These are phyloP conservation scores for Kluyveromyces aestuarii DNA, from an alignment of 805 yeast genomes.

Conservation along the genomic window DNA sequence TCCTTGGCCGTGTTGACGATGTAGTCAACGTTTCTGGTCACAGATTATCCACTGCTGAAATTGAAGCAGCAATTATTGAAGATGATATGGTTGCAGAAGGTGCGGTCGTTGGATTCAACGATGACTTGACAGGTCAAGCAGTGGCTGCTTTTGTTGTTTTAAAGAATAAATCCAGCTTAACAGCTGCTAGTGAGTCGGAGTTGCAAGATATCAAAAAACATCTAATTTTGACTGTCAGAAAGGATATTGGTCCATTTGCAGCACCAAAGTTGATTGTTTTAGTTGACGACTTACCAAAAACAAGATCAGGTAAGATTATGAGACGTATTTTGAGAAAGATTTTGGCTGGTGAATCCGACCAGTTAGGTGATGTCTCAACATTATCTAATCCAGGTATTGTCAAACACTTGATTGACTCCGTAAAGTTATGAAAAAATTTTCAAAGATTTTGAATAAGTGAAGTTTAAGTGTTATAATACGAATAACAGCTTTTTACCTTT, in stretches of 20 bases:
- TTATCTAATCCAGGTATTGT: slow-evolving; percentile 71
- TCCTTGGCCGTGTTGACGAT: slow-evolving; percentile 79
- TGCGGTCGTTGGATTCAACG: slow-evolving; percentile 78
- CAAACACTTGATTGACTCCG: slow-evolving; percentile 50
- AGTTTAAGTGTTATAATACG: neutral
- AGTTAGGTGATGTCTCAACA: slow-evolving; percentile 71
- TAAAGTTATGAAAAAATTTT: slow-evolving; percentile 21
- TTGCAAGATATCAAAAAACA: slow-evolving; percentile 49
- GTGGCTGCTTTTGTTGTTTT: slow-evolving; percentile 75
- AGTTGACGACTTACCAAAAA: slow-evolving; percentile 74
- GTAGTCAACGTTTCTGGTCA: slow-evolving; percentile 85
- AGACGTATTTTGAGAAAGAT: slow-evolving; percentile 76
- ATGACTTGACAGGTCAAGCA: slow-evolving; percentile 81
- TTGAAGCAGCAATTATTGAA: slow-evolving; percentile 74
- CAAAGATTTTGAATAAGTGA: neutral
- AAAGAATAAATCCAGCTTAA: slow-evolving; percentile 38
- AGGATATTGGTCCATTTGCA: slow-evolving; percentile 79
- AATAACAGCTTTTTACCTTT: too few relatives aligned
- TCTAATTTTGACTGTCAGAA: slow-evolving; percentile 59
- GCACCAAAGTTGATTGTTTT: slow-evolving; percentile 69
- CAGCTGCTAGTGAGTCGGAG: slow-evolving; percentile 33
- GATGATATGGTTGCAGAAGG: slow-evolving; percentile 63
- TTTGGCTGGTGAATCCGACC: slow-evolving; percentile 67
- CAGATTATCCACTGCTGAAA: slow-evolving; percentile 81
- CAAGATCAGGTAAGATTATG: slow-evolving; percentile 83